Conservation (phyloP, 441 rosid genomes). For the Manihot esculenta region DNA sequence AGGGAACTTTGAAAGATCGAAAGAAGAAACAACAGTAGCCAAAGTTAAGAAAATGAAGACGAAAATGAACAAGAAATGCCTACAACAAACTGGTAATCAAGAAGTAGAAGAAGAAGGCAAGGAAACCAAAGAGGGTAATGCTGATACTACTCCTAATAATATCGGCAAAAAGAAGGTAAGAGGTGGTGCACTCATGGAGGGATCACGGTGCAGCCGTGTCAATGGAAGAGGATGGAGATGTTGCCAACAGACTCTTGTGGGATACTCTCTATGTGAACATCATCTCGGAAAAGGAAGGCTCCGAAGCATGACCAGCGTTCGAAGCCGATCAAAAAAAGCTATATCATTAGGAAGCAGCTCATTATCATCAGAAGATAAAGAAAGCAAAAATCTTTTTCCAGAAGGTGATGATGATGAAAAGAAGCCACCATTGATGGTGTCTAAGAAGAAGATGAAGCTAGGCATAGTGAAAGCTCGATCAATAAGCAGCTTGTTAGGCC, state of each 20-base stretch:
- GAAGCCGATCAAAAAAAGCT: conserved; percentile 34
- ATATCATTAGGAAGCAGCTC: conserved; percentile 1
- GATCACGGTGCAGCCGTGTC: conserved; percentile 90
- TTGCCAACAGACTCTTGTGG: conserved; percentile 86
- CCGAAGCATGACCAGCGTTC: conserved; percentile 56
- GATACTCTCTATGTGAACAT: conserved; percentile 93
- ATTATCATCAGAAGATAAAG: conserved; percentile 10
- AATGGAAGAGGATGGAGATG: conserved; percentile 98
- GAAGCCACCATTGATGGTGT: conserved; percentile 25
- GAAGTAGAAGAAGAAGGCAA: neutral
- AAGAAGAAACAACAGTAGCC: conserved; percentile 21
- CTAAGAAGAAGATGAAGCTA: conserved; percentile 68
- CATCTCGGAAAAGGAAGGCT: conserved; percentile 91
- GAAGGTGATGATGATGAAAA: conserved; percentile 18
- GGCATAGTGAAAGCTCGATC: conserved; percentile 94
- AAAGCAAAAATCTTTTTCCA: conserved; percentile 2
- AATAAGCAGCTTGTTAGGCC: conserved; percentile 81
- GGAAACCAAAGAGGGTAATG: too few relatives aligned
- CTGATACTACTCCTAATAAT: too few relatives aligned
- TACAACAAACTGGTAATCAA: neutral
- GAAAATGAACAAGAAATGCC: conserved; percentile 42
- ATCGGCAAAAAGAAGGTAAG: conserved; percentile 34
- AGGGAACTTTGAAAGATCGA: conserved; percentile 40
- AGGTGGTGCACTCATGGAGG: conserved; percentile 64
- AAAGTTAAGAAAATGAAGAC: conserved; percentile 40